Evolutionary conservation across 495 filamentous ascomycete genomes (phyloP).

Genomic region (Penicillium mononematosum): DNA sequence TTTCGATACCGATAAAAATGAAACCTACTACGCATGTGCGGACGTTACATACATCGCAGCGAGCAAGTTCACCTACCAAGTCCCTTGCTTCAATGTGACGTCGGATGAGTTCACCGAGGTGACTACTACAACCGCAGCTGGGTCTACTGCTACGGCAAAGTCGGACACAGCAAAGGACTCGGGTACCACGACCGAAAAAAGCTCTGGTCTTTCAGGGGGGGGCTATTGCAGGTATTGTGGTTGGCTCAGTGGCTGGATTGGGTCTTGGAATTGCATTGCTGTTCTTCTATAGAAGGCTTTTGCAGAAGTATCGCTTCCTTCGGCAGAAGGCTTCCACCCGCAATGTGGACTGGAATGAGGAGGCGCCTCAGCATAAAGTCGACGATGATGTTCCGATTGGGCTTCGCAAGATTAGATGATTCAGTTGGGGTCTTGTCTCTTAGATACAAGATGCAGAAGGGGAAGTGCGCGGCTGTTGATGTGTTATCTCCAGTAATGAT

Average conservation of each 20-base stretch:
- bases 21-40: constrained; percentile 53
- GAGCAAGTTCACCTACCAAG: constrained; percentile 35
- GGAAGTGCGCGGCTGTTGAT: background rate
- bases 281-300: constrained; percentile 7
- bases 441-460: background rate
- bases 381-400: background rate
- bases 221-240: constrained; percentile 48
- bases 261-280: constrained; percentile 16
- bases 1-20: constrained; percentile 41
- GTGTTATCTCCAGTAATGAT: background rate
- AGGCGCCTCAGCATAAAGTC: background rate
- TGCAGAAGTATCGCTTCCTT: background rate
- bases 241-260: constrained; percentile 45
- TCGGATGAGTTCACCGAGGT: constrained; percentile 10
- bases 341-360: background rate
- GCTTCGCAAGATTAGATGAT: background rate
- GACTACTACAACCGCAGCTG: constrained; percentile 8
- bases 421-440: background rate
- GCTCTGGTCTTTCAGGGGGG: constrained; percentile 36
- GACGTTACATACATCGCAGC: constrained; percentile 49
- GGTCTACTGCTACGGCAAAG: constrained; percentile 6
- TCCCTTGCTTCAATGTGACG: constrained; percentile 54
- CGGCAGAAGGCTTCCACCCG: background rate
- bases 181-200: background rate
- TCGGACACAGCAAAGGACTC: background rate